Percentiles rank a stretch among this genome's conserved stretches.
phyloP scores from a whole-genome alignment of 2,329 filamentous ascomycete species.

The Penicillium corylophilum region DNA sequence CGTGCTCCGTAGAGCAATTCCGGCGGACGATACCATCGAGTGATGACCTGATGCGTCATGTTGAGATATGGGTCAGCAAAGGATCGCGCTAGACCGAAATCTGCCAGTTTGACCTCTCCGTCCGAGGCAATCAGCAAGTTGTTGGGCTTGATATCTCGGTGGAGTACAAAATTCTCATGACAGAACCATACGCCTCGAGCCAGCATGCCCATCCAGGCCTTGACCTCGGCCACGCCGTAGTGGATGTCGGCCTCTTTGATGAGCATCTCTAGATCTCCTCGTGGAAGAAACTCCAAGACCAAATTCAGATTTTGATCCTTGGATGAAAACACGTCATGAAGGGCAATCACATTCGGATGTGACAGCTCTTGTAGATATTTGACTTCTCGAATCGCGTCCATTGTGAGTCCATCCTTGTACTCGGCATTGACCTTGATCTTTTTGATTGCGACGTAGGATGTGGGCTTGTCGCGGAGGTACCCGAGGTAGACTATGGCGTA shows the following conservation, averaged over 20 bases:
- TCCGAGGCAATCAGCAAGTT: constrained; percentile 92
- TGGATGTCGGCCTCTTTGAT: constrained; percentile 81
- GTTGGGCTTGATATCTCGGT: constrained; percentile 98
- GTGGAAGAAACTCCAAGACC: constrained; percentile 87
- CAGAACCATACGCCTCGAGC: constrained; percentile 91
- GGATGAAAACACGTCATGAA: constrained; percentile 89
- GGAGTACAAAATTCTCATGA: constrained; percentile 88
- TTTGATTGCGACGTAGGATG: constrained; percentile 69
- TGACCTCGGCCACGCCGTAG: constrained; percentile 88
- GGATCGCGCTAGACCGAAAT: constrained; percentile 89
- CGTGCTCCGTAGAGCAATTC: constrained; percentile 88
- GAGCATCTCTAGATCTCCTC: constrained; percentile 92
- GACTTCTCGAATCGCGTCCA: constrained; percentile 93
- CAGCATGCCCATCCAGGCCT: constrained; percentile 99
- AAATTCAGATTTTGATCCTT: constrained; percentile 97
- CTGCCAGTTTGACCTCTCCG: constrained; percentile 90
- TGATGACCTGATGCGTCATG: constrained; percentile 96
- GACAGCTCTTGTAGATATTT: constrained; percentile 91
- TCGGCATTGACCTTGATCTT: constrained; percentile 56
- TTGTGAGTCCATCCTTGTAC: constrained; percentile 86
- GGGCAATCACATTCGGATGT: constrained; percentile 92
- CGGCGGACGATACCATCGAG: constrained; percentile 92
- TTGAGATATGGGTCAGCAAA: constrained; percentile 84
- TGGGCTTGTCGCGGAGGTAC: constrained; percentile 70
- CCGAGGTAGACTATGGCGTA: constrained; percentile 95